Conservation (phyloP, 2,329 filamentous ascomycete genomes). For the Colletotrichum sp. region DNA sequence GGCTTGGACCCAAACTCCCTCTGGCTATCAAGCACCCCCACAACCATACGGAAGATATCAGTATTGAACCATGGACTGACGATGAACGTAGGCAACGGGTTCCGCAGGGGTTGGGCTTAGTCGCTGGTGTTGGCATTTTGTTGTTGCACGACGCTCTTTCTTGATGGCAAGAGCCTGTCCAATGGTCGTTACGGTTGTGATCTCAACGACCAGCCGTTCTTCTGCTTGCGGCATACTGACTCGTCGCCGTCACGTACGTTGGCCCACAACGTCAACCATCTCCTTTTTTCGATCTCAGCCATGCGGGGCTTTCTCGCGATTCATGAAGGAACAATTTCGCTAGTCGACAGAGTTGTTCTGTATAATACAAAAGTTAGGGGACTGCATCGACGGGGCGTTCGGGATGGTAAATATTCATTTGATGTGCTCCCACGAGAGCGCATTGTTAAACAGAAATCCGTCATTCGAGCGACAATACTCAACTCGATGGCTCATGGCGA, state of each 20-base stretch:
- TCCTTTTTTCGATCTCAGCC: neutral
- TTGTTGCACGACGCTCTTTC: neutral
- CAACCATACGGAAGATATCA: conserved; percentile 41
- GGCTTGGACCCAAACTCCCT: conserved; percentile 31
- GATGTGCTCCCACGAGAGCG: neutral
- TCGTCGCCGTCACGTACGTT: neutral
- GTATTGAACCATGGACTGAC: conserved; percentile 27
- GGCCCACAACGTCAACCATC: neutral
- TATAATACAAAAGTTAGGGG: conserved; percentile 14
- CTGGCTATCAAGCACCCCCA: conserved; percentile 33
- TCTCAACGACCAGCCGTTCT: neutral
- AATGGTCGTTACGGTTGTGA: neutral
- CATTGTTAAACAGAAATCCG: neutral
- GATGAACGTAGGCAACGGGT: conserved; percentile 5
- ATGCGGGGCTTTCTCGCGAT: neutral
- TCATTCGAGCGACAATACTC: neutral
- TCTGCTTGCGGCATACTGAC: neutral
- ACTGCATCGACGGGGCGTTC: conserved; percentile 13
- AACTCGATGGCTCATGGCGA: neutral
- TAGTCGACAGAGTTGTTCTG: neutral
- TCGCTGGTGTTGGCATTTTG: neutral
- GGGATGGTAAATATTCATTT: neutral
- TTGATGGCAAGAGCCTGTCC: neutral
- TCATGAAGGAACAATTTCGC: neutral
- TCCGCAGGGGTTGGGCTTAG: conserved; percentile 13